Conservation (phyloP, 1,284 basidiomycete species). For the Trichosporon ovoides region DNA sequence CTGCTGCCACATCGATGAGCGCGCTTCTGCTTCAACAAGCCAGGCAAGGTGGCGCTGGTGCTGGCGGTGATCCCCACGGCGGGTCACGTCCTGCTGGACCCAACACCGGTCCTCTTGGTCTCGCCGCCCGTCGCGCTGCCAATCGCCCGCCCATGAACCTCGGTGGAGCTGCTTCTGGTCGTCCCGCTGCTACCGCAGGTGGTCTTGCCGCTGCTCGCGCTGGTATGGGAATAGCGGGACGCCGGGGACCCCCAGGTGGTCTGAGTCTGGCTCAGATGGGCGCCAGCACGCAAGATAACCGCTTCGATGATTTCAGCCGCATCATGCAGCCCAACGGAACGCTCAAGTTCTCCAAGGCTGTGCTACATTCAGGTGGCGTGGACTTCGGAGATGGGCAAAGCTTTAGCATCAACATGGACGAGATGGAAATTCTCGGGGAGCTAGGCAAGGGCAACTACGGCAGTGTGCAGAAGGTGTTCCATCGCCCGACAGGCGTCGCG, state of each 20-base stretch:
- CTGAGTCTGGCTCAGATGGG: constrained; percentile 26
- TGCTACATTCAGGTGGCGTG: constrained; percentile 86
- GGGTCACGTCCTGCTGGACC: constrained; percentile 27
- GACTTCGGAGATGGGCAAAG: constrained; percentile 90
- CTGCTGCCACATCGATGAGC: constrained; percentile 40
- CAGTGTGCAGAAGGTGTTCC: constrained; percentile 90
- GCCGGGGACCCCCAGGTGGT: constrained; percentile 43
- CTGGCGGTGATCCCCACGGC: constrained; percentile 16
- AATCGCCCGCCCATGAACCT: constrained; percentile 34
- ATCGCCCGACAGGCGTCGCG: constrained; percentile 86
- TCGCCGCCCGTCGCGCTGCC: constrained; percentile 42
- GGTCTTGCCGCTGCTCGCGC: constrained; percentile 25
- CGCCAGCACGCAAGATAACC: background rate
- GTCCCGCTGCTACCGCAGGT: constrained; percentile 23
- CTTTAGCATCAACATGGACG: constrained; percentile 93
- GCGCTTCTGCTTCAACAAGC: constrained; percentile 43
- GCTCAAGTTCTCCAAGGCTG: constrained; percentile 92
- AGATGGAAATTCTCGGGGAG: constrained; percentile 77
- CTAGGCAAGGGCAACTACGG: constrained; percentile 96
- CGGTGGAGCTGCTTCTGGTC: constrained; percentile 18
- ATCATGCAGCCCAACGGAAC: constrained; percentile 93
- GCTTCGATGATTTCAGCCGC: constrained; percentile 84
- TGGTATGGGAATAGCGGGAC: constrained; percentile 32
- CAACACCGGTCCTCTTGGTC: constrained; percentile 39
- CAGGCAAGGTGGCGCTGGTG: background rate